phyloP scores from a whole-genome alignment of 2,329 filamentous ascomycete species.

The Trichoderma oligosporum region DNA sequence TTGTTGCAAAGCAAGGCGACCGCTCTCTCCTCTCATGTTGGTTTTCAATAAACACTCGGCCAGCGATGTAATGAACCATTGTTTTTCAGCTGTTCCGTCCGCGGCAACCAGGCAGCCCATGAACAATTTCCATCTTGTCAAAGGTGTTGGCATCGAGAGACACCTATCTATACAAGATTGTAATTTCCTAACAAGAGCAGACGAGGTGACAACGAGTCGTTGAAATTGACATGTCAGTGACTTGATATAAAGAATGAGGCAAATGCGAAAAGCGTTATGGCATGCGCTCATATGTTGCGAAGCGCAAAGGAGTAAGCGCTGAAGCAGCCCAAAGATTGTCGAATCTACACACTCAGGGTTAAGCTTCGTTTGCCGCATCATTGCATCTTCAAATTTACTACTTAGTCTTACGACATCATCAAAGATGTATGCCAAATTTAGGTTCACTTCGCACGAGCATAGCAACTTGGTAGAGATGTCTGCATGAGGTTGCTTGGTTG shows the following conservation, averaged over 20 bases:
- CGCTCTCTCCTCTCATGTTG: neutral
- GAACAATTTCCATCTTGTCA: neutral
- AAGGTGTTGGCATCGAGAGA: neutral
- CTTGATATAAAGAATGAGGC: neutral
- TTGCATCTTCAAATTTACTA: neutral
- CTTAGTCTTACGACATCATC: neutral
- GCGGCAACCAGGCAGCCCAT: neutral
- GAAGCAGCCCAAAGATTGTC: neutral
- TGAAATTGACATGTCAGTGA: neutral
- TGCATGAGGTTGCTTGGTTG: fast-evolving
- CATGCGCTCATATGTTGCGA: neutral
- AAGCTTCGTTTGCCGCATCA: neutral
- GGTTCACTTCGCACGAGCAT: neutral
- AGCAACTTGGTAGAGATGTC: neutral
- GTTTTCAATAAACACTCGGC: neutral
- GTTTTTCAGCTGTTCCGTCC: neutral
- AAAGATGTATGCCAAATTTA: neutral
- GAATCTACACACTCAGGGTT: neutral
- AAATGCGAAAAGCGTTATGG: neutral
- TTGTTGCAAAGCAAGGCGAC: neutral
- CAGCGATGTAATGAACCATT: neutral
- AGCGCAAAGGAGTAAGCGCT: neutral
- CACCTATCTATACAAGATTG: neutral
- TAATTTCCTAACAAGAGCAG: neutral
- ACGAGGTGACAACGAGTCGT: neutral